Percentiles rank a stretch among this genome's conserved stretches.
phyloP scores from a whole-genome alignment of 768 basidiomycete species.

The Serendipita indica region DNA sequence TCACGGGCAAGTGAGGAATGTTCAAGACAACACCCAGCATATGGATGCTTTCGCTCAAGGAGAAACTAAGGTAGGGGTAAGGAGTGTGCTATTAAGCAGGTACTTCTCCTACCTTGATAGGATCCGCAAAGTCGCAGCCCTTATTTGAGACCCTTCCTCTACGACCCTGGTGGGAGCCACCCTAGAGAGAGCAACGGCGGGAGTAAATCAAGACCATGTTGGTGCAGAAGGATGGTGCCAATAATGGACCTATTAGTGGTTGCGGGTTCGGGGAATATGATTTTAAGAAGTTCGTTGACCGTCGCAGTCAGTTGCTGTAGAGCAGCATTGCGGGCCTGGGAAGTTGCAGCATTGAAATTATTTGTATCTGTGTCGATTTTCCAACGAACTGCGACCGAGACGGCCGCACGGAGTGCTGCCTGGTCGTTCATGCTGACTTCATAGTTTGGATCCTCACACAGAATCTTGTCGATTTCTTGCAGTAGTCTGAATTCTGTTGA shows the following conservation, averaged over 20 bases:
- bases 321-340: background rate
- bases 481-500: background rate
- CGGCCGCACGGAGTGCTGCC: background rate
- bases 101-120: background rate
- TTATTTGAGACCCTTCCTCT: background rate
- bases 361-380: background rate
- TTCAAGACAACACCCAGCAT: background rate
- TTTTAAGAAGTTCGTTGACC: background rate
- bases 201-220: background rate
- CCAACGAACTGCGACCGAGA: background rate
- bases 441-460: no score
- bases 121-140: background rate
- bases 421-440: background rate
- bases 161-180: background rate
- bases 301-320: background rate
- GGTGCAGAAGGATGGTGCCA: background rate
- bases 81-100: background rate
- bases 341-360: background rate
- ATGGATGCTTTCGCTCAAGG: background rate
- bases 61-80: background rate
- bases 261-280: background rate
- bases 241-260: background rate
- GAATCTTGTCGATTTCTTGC: background rate
- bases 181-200: background rate
- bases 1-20: background rate